Conservation (phyloP, 176 grass and related monocot species). For the Chloris gayana region DNA sequence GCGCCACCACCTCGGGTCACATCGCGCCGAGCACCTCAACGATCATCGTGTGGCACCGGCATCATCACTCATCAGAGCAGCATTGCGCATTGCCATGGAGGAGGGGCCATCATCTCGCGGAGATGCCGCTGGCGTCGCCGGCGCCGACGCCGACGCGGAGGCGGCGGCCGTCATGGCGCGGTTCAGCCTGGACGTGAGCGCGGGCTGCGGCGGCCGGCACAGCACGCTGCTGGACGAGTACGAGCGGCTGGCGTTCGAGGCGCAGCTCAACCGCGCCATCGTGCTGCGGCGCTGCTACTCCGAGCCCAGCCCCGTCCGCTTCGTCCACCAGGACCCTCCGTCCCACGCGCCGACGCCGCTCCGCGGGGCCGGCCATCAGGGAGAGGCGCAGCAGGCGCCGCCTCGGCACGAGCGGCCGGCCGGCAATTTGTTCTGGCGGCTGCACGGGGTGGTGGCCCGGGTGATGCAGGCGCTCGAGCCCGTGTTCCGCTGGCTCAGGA, state of each 20-base stretch:
- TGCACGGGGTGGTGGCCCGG: constrained; percentile 37
- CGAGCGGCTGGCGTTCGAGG: constrained; percentile 64
- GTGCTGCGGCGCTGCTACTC: constrained; percentile 78
- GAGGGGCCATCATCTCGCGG: neutral
- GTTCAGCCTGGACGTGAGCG: constrained; percentile 63
- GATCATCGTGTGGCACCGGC: neutral
- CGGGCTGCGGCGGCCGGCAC: constrained; percentile 49
- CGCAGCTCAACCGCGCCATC: constrained; percentile 71
- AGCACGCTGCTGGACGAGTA: constrained; percentile 83
- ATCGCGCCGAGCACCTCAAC: neutral
- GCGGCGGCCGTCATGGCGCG: constrained; percentile 11
- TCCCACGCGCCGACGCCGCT: neutral
- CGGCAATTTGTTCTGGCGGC: neutral
- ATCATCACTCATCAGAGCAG: neutral
- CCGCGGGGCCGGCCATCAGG: neutral
- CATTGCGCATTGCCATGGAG: constrained; percentile 14
- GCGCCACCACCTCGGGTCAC: neutral
- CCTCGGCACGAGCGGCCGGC: neutral
- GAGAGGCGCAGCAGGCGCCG: neutral
- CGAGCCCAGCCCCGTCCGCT: constrained; percentile 62
- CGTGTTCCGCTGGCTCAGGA: constrained; percentile 36
- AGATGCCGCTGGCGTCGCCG: neutral
- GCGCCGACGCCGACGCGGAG: neutral
- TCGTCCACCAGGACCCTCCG: neutral
- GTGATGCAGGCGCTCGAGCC: constrained; percentile 42